Percentiles rank a stretch among this genome's conserved stretches.
Conservation (phyloP, 306 rosid species). For the Quercus mongolica region DNA sequence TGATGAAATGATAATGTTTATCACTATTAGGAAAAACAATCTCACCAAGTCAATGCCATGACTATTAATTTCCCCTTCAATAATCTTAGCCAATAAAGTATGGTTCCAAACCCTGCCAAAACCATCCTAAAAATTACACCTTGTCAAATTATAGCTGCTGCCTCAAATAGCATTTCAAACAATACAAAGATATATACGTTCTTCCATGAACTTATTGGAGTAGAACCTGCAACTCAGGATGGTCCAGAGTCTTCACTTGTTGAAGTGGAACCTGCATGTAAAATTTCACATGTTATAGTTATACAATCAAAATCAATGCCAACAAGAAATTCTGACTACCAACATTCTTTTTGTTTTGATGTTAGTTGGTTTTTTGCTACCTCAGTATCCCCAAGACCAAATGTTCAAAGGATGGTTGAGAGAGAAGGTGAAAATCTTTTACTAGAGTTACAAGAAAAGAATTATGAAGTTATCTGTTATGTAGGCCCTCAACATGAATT, state of each 20-base stretch:
- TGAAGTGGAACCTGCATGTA: constrained; percentile 59
- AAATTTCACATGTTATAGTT: constrained; percentile 23
- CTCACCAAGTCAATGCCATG: constrained; percentile 64
- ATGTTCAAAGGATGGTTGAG: background rate
- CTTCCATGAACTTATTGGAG: constrained; percentile 31
- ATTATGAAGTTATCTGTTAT: background rate
- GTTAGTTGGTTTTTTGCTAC: background rate
- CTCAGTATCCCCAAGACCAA: background rate
- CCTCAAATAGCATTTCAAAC: constrained; percentile 13
- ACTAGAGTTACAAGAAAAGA: background rate
- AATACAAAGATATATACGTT: constrained; percentile 4
- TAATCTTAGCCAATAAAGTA: constrained; percentile 50
- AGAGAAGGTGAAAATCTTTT: background rate
- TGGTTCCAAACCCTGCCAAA: constrained; percentile 79
- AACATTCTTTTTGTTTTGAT: background rate
- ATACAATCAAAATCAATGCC: constrained; percentile 12
- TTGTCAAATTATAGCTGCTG: constrained; percentile 15
- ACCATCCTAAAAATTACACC: constrained; percentile 66
- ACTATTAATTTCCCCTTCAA: constrained; percentile 46
- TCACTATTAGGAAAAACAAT: background rate
- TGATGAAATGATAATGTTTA: background rate
- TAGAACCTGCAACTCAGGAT: constrained; percentile 81
- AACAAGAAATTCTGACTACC: background rate
- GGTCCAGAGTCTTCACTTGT: constrained; percentile 68
- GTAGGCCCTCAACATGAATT: background rate